Conservation (phyloP, 2,329 filamentous ascomycete species). For the Ophiostoma novo-ulmi region DNA sequence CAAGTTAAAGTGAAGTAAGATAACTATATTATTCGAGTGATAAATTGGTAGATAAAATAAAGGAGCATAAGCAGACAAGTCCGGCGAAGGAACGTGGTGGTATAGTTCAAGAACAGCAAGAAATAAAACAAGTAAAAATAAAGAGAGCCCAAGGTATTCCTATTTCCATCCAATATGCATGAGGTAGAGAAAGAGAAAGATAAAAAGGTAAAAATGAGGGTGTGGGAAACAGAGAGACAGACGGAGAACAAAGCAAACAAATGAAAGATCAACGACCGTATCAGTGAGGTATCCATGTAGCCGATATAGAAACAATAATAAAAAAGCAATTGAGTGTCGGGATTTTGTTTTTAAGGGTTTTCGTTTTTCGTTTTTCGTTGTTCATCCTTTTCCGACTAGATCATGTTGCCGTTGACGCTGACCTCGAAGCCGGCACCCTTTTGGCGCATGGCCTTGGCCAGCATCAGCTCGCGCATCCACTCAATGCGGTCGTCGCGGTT, state of each 20-base stretch:
- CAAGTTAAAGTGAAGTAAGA: neutral
- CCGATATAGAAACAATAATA: slow-evolving; percentile 8
- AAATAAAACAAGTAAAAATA: slow-evolving; percentile 15
- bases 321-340: slow-evolving; percentile 7
- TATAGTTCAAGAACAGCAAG: neutral
- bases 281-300: slow-evolving; percentile 4
- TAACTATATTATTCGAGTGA: neutral
- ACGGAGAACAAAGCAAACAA: slow-evolving; percentile 26
- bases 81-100: slow-evolving; percentile 9
- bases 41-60: neutral
- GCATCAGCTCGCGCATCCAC: slow-evolving; percentile 94
- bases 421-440: slow-evolving; percentile 80
- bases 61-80: neutral
- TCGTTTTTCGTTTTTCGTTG: neutral
- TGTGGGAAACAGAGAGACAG: slow-evolving; percentile 28
- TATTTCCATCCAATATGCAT: slow-evolving; percentile 17
- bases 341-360: neutral
- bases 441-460: slow-evolving; percentile 79
- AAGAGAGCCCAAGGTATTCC: neutral
- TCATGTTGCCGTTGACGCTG: slow-evolving; percentile 74
- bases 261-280: neutral
- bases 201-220: slow-evolving; percentile 24
- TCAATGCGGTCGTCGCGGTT: slow-evolving; percentile 86
- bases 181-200: slow-evolving; percentile 21
- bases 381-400: slow-evolving; percentile 38